phyloP scores from a whole-genome alignment of 352 stramenopile genomes.

The Globisporangium emineosum region DNA sequence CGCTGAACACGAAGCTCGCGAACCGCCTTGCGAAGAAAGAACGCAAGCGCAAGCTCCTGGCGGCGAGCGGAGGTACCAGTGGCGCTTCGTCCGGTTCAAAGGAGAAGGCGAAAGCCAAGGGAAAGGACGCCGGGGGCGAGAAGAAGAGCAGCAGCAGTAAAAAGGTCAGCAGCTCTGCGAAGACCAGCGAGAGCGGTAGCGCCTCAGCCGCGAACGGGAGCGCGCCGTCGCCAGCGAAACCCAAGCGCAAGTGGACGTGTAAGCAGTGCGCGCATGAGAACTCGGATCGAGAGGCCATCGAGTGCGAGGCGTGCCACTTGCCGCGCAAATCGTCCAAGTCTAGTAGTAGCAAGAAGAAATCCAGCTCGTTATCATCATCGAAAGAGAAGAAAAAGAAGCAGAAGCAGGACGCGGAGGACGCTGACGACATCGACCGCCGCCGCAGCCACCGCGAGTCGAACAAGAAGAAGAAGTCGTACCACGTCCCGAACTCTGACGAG shows the following conservation, averaged over 20 bases:
- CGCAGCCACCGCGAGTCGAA: slow-evolving; percentile 63
- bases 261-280: slow-evolving; percentile 43
- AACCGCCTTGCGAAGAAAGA: slow-evolving; percentile 57
- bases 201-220: neutral
- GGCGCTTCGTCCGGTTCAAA: neutral
- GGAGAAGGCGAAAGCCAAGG: slow-evolving; percentile 15
- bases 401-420: slow-evolving; percentile 16
- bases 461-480: slow-evolving; percentile 76
- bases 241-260: slow-evolving; percentile 42
- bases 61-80: neutral
- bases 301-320: slow-evolving; percentile 43
- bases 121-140: slow-evolving; percentile 6
- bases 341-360: slow-evolving; percentile 14
- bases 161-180: slow-evolving; percentile 3
- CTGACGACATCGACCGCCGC: slow-evolving; percentile 35
- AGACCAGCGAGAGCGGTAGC: neutral
- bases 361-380: slow-evolving; percentile 10
- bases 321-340: slow-evolving; percentile 18
- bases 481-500: slow-evolving; percentile 78
- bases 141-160: slow-evolving; percentile 15
- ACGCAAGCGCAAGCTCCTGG: slow-evolving; percentile 37
- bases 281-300: slow-evolving; percentile 29
- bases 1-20: slow-evolving; percentile 72
- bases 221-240: slow-evolving; percentile 1
- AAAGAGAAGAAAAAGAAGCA: slow-evolving; percentile 20